Percentiles rank a stretch among this genome's conserved stretches.
Evolutionary conservation across 1,139 yeast genomes (phyloP).

Genomic region (Blastobotrys proliferans): DNA sequence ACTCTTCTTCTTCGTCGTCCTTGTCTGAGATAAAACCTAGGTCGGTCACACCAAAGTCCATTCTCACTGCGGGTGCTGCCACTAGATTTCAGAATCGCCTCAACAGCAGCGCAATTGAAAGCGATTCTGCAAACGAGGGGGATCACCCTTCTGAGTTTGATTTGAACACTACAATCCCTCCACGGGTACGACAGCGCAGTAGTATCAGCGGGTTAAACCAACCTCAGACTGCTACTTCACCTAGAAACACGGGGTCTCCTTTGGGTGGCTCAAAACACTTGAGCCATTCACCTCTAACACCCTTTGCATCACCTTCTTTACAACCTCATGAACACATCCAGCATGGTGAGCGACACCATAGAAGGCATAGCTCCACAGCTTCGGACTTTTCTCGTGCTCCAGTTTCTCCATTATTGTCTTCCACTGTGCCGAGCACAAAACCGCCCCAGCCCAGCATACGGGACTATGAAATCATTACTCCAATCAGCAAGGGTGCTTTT

Average conservation of each 20-base stretch:
- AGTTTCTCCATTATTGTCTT: conserved; percentile 73
- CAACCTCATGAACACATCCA: conserved; percentile 29
- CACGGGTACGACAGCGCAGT: conserved; percentile 17
- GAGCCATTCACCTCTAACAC: conserved; percentile 27
- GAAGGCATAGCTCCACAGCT: conserved; percentile 28
- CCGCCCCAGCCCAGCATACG: conserved; percentile 61
- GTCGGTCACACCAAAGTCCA: conserved; percentile 4
- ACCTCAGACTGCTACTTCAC: conserved; percentile 11
- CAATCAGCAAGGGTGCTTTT: conserved; percentile 96
- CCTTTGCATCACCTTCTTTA: conserved; percentile 30
- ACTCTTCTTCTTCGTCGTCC: not conserved
- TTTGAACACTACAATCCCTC: conserved; percentile 18
- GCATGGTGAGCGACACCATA: conserved; percentile 23
- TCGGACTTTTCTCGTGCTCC: conserved; percentile 50
- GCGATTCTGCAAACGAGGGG: conserved; percentile 12
- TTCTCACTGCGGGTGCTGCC: conserved; percentile 5
- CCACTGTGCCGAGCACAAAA: conserved; percentile 45
- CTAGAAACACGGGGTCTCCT: conserved; percentile 23
- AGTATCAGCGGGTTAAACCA: conserved; percentile 19
- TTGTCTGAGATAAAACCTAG: not conserved
- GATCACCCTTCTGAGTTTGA: conserved; percentile 23
- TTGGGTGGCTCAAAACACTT: too few species aligned
- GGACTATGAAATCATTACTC: conserved; percentile 87
- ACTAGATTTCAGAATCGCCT: not conserved
- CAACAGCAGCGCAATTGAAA: conserved; percentile 6